These are phyloP conservation scores for Dryadomyces sulphureus DNA, from an alignment of 2,329 filamentous ascomycete genomes.

Conservation along the genomic window DNA sequence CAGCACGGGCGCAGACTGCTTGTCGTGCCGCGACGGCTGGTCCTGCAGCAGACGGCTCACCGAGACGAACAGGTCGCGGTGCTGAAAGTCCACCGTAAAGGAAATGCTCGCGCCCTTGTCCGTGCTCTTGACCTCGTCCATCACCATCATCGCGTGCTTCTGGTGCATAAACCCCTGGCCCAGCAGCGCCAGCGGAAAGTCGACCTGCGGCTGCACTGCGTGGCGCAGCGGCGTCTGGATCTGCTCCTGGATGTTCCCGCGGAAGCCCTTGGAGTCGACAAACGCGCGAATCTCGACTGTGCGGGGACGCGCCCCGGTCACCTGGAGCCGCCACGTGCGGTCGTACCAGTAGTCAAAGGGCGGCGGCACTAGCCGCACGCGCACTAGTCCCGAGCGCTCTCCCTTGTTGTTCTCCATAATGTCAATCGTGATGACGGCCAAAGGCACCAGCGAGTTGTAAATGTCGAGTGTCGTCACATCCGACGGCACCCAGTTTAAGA, in stretches of 20 bases:
- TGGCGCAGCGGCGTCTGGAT: conserved; percentile 8
- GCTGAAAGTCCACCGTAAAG: conserved; percentile 5
- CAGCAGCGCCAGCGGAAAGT: conserved; percentile 28
- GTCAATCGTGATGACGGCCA: conserved; percentile 29
- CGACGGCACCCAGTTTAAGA: conserved; percentile 19
- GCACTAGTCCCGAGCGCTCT: conserved; percentile 24
- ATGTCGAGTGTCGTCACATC: conserved; percentile 27
- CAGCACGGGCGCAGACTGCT: too few relatives aligned
- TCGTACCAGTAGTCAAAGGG: conserved; percentile 32
- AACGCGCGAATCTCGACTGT: not conserved
- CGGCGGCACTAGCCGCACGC: conserved; percentile 43
- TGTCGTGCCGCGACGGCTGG: too few relatives aligned
- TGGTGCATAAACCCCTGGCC: conserved; percentile 47
- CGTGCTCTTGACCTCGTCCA: conserved; percentile 27
- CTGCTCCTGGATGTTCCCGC: not conserved
- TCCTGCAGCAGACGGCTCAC: conserved; percentile 5
- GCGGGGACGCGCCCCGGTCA: not conserved
- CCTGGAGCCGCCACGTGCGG: conserved; percentile 3
- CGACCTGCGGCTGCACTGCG: conserved; percentile 19
- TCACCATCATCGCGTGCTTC: conserved; percentile 40
- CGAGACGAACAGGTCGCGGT: conserved; percentile 4
- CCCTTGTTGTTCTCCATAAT: conserved; percentile 30
- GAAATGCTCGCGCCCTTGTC: conserved; percentile 11
- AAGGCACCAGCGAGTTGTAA: conserved; percentile 30
- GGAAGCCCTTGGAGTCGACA: conserved; percentile 7